Conservation (phyloP, 1,139 yeast species). For the Suhomyces choctaworum region DNA sequence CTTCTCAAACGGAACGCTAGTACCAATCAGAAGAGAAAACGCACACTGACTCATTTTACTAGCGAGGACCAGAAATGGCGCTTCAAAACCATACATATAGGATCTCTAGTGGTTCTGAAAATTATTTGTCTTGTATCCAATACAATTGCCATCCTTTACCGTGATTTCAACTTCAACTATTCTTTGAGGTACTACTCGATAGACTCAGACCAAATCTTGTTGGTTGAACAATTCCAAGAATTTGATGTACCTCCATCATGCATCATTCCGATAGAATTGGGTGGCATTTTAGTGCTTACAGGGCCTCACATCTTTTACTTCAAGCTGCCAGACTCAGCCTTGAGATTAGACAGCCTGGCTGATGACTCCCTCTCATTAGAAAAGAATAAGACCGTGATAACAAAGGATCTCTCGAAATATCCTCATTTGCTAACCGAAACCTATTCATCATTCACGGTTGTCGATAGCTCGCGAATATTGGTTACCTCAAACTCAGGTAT, state of each 20-base stretch:
- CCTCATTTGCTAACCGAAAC: conserved; percentile 11
- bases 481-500: conserved; percentile 34
- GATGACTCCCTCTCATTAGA: conserved; percentile 14
- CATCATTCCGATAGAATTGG: conserved; percentile 25
- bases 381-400: conserved; percentile 12
- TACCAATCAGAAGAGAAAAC: conserved; percentile 1
- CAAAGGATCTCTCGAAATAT: conserved; percentile 14
- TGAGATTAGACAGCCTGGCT: conserved; percentile 15
- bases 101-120: conserved; percentile 31
- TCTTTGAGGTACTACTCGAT: conserved; percentile 34
- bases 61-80: conserved; percentile 14
- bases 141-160: conserved; percentile 33
- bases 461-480: conserved; percentile 31
- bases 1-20: conserved; percentile 13
- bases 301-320: conserved; percentile 35
- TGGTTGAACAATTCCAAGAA: conserved; percentile 30
- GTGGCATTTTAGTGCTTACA: conserved; percentile 36
- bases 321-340: conserved; percentile 20
- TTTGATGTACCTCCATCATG: conserved; percentile 37
- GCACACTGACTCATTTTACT: conserved; percentile 1
- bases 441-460: conserved; percentile 17
- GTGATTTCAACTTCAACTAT: conserved; percentile 37
- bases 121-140: conserved; percentile 17
- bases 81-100: conserved; percentile 23
- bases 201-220: conserved; percentile 5